Percentiles rank a stretch among this genome's conserved stretches.
Evolutionary conservation across 2,329 filamentous ascomycete species (phyloP).

Genomic region (Mollisiaceae sp.): DNA sequence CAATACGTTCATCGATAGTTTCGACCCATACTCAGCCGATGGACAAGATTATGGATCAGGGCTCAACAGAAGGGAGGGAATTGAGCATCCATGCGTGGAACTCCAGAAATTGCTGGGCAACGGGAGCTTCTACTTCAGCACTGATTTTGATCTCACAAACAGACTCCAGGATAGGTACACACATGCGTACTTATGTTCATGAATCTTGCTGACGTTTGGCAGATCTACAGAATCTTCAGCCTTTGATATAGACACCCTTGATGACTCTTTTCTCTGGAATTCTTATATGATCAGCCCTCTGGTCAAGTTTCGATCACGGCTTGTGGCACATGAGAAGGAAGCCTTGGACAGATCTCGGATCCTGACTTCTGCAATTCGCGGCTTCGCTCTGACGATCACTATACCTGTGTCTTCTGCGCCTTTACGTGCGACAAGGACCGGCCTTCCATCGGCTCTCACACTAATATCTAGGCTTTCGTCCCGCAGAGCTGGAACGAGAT

Average conservation of each 20-base stretch:
- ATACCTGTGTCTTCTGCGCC: constrained; percentile 80
- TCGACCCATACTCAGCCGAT: constrained; percentile 40
- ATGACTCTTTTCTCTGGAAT: constrained; percentile 95
- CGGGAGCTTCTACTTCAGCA: constrained; percentile 96
- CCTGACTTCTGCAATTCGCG: constrained; percentile 90
- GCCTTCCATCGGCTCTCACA: constrained; percentile 82
- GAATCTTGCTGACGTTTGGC: constrained; percentile 28
- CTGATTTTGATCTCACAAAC: constrained; percentile 97
- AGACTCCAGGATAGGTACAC: constrained; percentile 82
- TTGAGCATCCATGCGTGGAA: constrained; percentile 88
- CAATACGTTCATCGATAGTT: constrained; percentile 64
- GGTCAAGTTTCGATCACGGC: constrained; percentile 82
- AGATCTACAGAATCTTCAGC: constrained; percentile 76
- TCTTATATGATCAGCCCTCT: constrained; percentile 97
- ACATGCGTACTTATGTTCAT: constrained; percentile 7
- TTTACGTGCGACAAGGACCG: constrained; percentile 66
- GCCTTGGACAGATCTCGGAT: constrained; percentile 87
- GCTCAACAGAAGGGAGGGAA: constrained; percentile 69
- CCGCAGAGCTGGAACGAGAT: constrained; percentile 87
- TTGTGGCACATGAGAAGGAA: constrained; percentile 75
- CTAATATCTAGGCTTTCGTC: constrained; percentile 93
- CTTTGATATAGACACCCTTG: constrained; percentile 90
- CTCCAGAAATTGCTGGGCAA: constrained; percentile 91
- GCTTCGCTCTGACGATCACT: constrained; percentile 86
- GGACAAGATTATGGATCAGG: constrained; percentile 51